Evolutionary conservation across 768 basidiomycete species (phyloP).

Genomic region (Kwoniella europaea): DNA sequence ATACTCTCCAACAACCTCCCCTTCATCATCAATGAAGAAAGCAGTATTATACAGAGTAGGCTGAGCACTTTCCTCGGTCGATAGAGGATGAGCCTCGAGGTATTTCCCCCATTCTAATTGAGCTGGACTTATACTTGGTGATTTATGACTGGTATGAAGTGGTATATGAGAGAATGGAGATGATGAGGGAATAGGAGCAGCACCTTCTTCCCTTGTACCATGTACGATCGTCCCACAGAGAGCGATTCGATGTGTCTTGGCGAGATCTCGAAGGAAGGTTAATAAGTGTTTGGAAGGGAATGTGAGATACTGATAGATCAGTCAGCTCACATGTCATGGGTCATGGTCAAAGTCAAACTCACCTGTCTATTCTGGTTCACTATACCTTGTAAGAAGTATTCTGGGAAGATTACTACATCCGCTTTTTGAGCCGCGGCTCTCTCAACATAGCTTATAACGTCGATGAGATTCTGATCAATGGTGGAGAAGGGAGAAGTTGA

Average conservation of each 20-base stretch:
- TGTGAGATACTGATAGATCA: constrained; percentile 42
- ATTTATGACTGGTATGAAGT: constrained; percentile 1
- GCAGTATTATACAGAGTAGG: constrained; percentile 45
- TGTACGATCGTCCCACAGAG: constrained; percentile 50
- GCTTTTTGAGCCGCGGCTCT: constrained; percentile 24
- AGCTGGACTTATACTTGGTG: constrained; percentile 16
- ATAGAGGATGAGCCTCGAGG: constrained; percentile 20
- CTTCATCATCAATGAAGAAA: constrained; percentile 45
- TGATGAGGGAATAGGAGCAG: constrained; percentile 11
- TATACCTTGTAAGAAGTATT: constrained; percentile 54
- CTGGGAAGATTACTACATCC: constrained; percentile 52
- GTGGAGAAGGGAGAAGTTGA: constrained; percentile 35
- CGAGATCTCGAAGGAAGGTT: constrained; percentile 28
- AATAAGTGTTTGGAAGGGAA: constrained; percentile 36
- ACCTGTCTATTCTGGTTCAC: constrained; percentile 44
- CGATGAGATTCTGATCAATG: constrained; percentile 29
- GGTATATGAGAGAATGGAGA: constrained; percentile 38
- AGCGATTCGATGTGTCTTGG: constrained; percentile 30
- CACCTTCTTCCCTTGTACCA: constrained; percentile 13
- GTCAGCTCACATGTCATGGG: not conserved
- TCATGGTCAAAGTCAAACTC: constrained; percentile 2
- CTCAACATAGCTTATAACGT: constrained; percentile 22
- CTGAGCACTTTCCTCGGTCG: constrained; percentile 23
- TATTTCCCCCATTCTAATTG: constrained; percentile 39
- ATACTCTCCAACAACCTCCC: constrained; percentile 41